Evolutionary conservation across 2,329 filamentous ascomycete species (phyloP), one percentile per base, ranked within the genome.

Genomic region (Colletotrichum caudatum): DNA sequence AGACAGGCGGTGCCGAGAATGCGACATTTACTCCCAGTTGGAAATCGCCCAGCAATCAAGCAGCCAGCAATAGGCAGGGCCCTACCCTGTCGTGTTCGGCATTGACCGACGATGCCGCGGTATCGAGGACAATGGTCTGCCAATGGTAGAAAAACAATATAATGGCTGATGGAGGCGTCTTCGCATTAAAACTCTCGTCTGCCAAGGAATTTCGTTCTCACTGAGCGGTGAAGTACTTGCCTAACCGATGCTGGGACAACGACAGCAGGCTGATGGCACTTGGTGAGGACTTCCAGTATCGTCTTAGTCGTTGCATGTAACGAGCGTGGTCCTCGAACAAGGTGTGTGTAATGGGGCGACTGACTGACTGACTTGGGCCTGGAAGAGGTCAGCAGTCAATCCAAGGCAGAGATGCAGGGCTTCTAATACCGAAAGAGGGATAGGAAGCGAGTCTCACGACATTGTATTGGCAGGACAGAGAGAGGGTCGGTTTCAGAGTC

Each of bases 401-500:
- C 35, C 26, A 54, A 53, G 33, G 51, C 44, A 71, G 64, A 63
- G 66, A 53, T 68, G 64, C 64, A 68, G 68, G 53, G 69, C 65
- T 39, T 51, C 58, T 59, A 54, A 39, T 51, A 56, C 69, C 44
- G 46, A 71, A 71, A n/a, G 65, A 71, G 69, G 65, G 59, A 53
- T 54, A 33, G 39, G 44, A 29, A 62, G 65, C 20, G 54, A 44
- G 64, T 29, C 3, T 29, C 54, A 48, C 46, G 37, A 72, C 41
- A 41, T 64, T 54, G 53, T 50, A 60, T 51, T 51, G 44, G 69
- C 33, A 39, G 53, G 58, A 44, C 48, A 41, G 53, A 60, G 69
- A 56, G 37, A n/a, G 46, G 46, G 37, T 12, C 41, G n/a, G 37
- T 64, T 64, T 64, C 50, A 54, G 23, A 20, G 37, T 3, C 61